These are phyloP conservation scores for Yarrowia sp. DNA, from an alignment of 805 yeast species.

Conservation along the genomic window DNA sequence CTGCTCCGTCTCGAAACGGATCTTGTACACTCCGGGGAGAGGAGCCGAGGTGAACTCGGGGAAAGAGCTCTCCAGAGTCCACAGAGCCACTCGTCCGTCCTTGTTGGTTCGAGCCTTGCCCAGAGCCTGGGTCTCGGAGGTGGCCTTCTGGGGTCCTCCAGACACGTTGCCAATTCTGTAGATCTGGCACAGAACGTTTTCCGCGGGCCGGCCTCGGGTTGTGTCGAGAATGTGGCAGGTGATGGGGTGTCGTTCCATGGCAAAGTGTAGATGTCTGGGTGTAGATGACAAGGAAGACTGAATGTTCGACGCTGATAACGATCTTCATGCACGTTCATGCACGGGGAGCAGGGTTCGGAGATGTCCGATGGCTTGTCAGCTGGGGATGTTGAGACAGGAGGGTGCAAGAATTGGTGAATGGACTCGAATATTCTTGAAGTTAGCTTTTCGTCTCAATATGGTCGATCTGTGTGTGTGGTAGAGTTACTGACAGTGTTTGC, in stretches of 20 bases:
- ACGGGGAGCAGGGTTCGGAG: constrained; percentile 9
- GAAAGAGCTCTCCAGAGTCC: constrained; percentile 46
- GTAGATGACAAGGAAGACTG: not conserved
- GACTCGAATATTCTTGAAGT: too few relatives aligned
- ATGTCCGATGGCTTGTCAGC: constrained; percentile 2
- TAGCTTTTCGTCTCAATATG: too few relatives aligned
- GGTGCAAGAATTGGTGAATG: too few relatives aligned
- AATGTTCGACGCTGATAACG: constrained; percentile 5
- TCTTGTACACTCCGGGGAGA: constrained; percentile 65
- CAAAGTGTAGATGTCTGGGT: not conserved
- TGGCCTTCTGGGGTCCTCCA: constrained; percentile 25
- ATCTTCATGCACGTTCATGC: constrained; percentile 9
- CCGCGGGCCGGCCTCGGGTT: constrained; percentile 77
- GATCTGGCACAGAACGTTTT: constrained; percentile 62
- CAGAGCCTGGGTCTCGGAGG: constrained; percentile 46
- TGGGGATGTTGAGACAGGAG: too few relatives aligned
- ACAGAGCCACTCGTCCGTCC: constrained; percentile 76
- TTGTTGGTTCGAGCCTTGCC: constrained; percentile 68
- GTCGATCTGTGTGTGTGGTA: too few relatives aligned
- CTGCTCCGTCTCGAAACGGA: constrained; percentile 71
- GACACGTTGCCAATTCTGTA: constrained; percentile 31
- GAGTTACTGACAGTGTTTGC: too few relatives aligned
- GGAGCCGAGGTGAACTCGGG: constrained; percentile 43
- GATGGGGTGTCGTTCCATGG: constrained; percentile 51
- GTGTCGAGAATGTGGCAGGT: constrained; percentile 92